Percentiles rank a stretch among this genome's conserved stretches.
Evolutionary conservation across 163 green algal species (phyloP).

Genomic region (Scenedesmus sp.): DNA sequence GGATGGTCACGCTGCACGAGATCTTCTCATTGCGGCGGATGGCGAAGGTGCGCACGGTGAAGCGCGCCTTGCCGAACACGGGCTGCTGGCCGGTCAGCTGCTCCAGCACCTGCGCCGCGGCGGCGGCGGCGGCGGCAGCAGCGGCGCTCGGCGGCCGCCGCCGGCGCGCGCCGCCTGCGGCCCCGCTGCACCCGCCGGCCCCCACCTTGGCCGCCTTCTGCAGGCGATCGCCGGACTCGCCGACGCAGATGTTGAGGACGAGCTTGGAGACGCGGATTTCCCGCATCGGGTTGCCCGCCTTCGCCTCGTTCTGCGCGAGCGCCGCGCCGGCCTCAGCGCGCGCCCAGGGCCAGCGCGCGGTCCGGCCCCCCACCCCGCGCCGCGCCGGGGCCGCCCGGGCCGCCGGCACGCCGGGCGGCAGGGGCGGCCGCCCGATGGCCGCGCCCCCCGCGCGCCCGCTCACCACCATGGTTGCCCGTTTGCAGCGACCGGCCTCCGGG

Average conservation of each 20-base stretch:
- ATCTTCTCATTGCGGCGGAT: conserved; percentile 99
- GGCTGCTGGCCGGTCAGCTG: conserved; percentile 99
- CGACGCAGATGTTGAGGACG: conserved; percentile 98
- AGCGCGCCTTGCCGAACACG: conserved; percentile 97
- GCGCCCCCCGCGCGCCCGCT: no score
- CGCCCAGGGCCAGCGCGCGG: no score
- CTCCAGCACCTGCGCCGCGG: conserved; percentile 91
- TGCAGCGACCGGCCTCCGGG: no score
- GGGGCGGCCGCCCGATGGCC: no score
- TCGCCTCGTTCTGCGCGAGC: conserved; percentile 55
- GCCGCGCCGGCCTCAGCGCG: neutral
- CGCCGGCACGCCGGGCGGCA: no score
- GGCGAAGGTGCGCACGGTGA: conserved; percentile 97
- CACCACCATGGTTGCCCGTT: no score
- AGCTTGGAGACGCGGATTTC: conserved; percentile 99
- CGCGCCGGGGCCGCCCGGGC: no score
- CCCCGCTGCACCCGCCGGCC: neutral
- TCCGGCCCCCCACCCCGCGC: no score
- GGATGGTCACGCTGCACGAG: conserved; percentile 94
- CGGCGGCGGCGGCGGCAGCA: neutral
- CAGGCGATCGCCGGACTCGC: conserved; percentile 98
- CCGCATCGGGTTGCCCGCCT: conserved; percentile 90
- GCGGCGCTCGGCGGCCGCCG: neutral
- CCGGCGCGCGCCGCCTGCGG: neutral
- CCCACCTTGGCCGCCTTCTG: conserved; percentile 98